Evolutionary conservation across 176 grass and related monocot genomes (phyloP).

Genomic region (Hordeum marinum): DNA sequence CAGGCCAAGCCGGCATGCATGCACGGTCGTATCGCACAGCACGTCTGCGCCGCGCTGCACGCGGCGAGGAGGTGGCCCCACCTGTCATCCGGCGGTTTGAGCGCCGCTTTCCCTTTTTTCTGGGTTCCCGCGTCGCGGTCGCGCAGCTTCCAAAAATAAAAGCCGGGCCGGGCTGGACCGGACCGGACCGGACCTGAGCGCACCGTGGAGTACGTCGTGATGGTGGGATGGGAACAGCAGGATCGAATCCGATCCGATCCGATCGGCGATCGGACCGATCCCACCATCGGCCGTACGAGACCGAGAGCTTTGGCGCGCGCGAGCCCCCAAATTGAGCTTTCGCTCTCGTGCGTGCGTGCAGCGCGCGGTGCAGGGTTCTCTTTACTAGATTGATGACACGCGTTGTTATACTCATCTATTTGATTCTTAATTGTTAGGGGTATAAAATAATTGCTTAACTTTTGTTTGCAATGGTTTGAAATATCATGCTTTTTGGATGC

Average conservation of each 20-base stretch:
- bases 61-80: background rate
- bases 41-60: background rate
- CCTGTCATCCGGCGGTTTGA: background rate
- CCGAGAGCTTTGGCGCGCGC: background rate
- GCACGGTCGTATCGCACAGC: background rate
- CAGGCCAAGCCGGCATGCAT: background rate
- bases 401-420: no score
- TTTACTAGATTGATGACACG: no score
- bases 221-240: background rate
- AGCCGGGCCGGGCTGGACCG: background rate
- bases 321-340: background rate
- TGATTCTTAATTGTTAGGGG: no score
- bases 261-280: background rate
- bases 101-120: background rate
- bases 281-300: background rate
- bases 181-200: background rate
- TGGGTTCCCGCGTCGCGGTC: background rate
- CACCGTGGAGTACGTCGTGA: background rate
- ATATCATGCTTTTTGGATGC: no score
- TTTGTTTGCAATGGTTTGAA: no score
- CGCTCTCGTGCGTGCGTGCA: background rate
- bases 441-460: no score
- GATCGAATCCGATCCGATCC: conserved; percentile 9
- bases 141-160: background rate
- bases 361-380: background rate